These are phyloP conservation scores for Hygrocybe punicea DNA, from an alignment of 768 basidiomycete species.

Conservation along the genomic window DNA sequence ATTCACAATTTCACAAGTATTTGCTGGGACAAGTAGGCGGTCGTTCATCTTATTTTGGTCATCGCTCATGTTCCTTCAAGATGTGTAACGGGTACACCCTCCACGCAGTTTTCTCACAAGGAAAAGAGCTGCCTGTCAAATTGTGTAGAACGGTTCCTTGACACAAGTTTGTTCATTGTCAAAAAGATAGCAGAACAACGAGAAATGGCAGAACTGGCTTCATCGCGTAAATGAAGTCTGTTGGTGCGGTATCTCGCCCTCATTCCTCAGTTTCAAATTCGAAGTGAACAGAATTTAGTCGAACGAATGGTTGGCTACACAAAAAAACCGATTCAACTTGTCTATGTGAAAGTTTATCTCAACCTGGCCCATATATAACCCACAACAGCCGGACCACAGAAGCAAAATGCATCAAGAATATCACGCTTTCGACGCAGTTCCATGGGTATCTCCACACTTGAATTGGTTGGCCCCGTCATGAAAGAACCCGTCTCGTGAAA, in stretches of 20 bases:
- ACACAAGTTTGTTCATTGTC: slow-evolving; percentile 80
- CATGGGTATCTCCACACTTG: slow-evolving; percentile 54
- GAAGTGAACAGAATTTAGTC: too few relatives aligned
- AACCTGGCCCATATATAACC: slow-evolving; percentile 46
- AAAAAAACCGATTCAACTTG: background rate
- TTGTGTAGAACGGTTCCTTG: slow-evolving; percentile 90
- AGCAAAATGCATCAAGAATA: slow-evolving; percentile 64
- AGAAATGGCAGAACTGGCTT: slow-evolving; percentile 12
- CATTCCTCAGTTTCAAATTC: too few relatives aligned
- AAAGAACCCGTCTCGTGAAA: slow-evolving; percentile 58
- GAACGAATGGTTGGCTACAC: too few relatives aligned
- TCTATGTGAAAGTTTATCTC: slow-evolving; percentile 10
- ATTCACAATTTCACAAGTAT: slow-evolving; percentile 78
- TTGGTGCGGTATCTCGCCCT: too few relatives aligned
- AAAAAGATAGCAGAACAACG: slow-evolving; percentile 55
- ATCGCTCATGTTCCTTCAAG: slow-evolving; percentile 36
- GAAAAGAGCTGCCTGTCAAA: slow-evolving; percentile 84
- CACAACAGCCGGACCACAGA: slow-evolving; percentile 57
- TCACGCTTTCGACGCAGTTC: slow-evolving; percentile 53
- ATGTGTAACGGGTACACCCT: slow-evolving; percentile 77
- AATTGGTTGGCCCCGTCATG: slow-evolving; percentile 22
- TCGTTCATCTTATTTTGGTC: background rate
- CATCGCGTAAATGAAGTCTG: too few relatives aligned
- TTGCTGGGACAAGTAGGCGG: slow-evolving; percentile 91
- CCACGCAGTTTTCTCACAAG: slow-evolving; percentile 69